Conservation (phyloP, 208 protist species). For the Trypanosoma boissoni region DNA sequence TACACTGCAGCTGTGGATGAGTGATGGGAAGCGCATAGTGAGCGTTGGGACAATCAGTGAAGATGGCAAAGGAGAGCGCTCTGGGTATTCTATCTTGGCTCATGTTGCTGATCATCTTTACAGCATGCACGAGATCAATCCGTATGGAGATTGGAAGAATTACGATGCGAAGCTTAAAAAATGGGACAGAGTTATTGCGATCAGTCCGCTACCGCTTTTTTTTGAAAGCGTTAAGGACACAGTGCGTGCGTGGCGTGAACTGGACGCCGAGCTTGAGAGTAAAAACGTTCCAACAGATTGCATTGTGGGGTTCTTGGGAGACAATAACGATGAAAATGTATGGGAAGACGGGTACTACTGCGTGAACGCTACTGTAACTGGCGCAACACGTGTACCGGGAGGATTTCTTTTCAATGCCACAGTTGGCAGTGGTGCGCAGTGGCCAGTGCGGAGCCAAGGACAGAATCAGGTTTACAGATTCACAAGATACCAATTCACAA, state of each 20-base stretch:
- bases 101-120: background rate
- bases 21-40: conserved; percentile 6
- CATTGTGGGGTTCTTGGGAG: conserved; percentile 5
- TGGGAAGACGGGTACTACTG: conserved; percentile 9
- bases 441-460: too few relatives aligned
- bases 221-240: background rate
- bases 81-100: background rate
- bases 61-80: background rate
- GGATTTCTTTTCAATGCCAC: too few relatives aligned
- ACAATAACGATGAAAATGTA: background rate
- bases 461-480: too few relatives aligned
- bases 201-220: background rate
- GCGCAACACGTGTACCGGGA: too few relatives aligned
- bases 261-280: background rate
- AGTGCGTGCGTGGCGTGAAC: background rate
- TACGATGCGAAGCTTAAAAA: too few relatives aligned
- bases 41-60: background rate
- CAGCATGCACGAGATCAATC: background rate
- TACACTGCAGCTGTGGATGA: conserved; percentile 10
- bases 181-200: too few relatives aligned
- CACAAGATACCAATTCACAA: too few relatives aligned
- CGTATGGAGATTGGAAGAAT: too few relatives aligned
- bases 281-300: background rate
- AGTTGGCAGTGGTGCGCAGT: too few relatives aligned
- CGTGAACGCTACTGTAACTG: conserved; percentile 5